A percentile compares a stretch with the other conserved stretches of the same genome.
These are phyloP conservation scores for Mycena olivaceomarginata DNA, from an alignment of 768 basidiomycete genomes.

Conservation along the genomic window DNA sequence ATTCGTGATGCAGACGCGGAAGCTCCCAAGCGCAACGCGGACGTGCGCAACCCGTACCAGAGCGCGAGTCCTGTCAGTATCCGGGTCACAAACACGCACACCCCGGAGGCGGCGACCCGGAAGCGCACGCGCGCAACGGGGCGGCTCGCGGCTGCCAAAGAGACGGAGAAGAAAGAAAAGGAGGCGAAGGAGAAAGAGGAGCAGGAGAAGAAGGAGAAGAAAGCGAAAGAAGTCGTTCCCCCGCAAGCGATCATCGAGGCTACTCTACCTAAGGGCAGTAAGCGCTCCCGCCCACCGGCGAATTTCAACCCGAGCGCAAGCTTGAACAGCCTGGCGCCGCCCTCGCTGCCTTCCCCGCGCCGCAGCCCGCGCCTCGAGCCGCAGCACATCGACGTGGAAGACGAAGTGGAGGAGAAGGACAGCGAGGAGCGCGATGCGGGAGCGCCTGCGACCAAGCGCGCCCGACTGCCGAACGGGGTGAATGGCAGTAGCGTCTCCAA, in stretches of 20 bases:
- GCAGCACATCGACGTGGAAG: constrained; percentile 48
- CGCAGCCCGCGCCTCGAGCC: constrained; percentile 40
- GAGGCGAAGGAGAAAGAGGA: constrained; percentile 50
- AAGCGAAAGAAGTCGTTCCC: constrained; percentile 61
- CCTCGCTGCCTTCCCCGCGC: constrained; percentile 26
- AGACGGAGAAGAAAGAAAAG: constrained; percentile 45
- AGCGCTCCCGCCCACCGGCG: constrained; percentile 84
- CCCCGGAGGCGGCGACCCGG: constrained; percentile 63
- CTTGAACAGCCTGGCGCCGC: constrained; percentile 35
- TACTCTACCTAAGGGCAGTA: constrained; percentile 87
- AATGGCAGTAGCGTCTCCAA: constrained; percentile 13
- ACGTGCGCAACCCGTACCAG: constrained; percentile 88
- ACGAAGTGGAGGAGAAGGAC: constrained; percentile 52
- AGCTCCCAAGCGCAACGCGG: constrained; percentile 69
- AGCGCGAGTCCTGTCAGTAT: constrained; percentile 77
- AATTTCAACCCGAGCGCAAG: constrained; percentile 60
- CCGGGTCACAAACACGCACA: constrained; percentile 56
- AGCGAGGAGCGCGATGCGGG: constrained; percentile 59
- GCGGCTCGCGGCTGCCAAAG: constrained; percentile 56
- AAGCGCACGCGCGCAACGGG: constrained; percentile 67
- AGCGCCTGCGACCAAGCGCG: constrained; percentile 46
- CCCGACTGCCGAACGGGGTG: constrained; percentile 25
- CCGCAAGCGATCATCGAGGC: constrained; percentile 86
- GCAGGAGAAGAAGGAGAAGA: constrained; percentile 47
- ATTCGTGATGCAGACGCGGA: constrained; percentile 81